Conservation (phyloP, 202 grass and related monocot species). For the Zizania palustris region DNA sequence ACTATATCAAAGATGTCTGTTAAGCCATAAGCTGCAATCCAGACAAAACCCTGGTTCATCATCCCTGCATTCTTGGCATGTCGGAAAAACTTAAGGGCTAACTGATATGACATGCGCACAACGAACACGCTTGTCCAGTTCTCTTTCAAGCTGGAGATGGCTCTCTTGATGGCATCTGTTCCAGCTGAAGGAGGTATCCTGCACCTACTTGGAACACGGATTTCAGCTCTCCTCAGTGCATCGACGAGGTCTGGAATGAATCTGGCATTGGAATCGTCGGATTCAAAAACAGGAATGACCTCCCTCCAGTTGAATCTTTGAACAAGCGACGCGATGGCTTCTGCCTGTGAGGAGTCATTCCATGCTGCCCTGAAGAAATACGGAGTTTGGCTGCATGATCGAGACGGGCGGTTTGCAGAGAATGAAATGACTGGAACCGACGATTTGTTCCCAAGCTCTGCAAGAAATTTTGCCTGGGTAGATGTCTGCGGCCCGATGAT, state of each 20-base stretch:
- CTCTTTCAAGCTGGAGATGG: slow-evolving; percentile 36
- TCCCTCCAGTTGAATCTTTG: slow-evolving; percentile 59
- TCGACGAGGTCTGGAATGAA: slow-evolving; percentile 59
- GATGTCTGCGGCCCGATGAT: slow-evolving; percentile 68
- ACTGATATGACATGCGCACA: slow-evolving; percentile 52
- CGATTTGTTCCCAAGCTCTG: slow-evolving; percentile 51
- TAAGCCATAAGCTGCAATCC: slow-evolving; percentile 59
- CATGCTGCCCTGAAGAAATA: slow-evolving; percentile 58
- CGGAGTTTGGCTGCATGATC: slow-evolving; percentile 34
- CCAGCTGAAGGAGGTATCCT: slow-evolving; percentile 38
- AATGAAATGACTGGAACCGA: slow-evolving; percentile 67
- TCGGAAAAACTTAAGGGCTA: slow-evolving; percentile 53
- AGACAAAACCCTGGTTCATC: slow-evolving; percentile 59
- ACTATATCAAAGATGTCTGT: slow-evolving; percentile 60
- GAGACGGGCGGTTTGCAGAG: slow-evolving; percentile 44
- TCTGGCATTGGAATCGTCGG: slow-evolving; percentile 42
- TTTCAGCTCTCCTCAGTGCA: slow-evolving; percentile 44
- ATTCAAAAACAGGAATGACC: slow-evolving; percentile 51
- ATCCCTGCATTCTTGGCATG: slow-evolving; percentile 49
- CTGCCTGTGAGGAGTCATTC: slow-evolving; percentile 54
- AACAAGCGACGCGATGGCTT: slow-evolving; percentile 57
- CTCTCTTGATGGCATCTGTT: slow-evolving; percentile 10
- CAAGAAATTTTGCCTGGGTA: slow-evolving; percentile 55
- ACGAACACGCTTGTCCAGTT: slow-evolving; percentile 58
- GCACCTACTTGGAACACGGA: slow-evolving; percentile 41